These are phyloP conservation scores for Pyrenula massariospora DNA, from an alignment of 495 filamentous ascomycete species.

Conservation along the genomic window DNA sequence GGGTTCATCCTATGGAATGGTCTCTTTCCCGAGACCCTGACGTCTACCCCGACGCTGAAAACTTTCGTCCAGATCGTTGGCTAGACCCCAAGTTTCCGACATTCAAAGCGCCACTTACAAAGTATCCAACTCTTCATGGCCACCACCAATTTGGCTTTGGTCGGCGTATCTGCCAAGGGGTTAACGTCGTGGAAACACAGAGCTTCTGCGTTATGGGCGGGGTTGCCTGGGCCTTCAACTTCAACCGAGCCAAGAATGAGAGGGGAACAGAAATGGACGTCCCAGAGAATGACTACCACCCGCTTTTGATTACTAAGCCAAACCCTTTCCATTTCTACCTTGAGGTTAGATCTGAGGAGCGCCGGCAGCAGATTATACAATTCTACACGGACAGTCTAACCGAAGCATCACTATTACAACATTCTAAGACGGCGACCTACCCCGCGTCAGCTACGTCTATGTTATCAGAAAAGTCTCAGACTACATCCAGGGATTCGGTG, in stretches of 20 bases:
- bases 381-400: neutral
- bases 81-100: neutral
- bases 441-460: too few relatives aligned
- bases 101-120: neutral
- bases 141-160: neutral
- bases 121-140: neutral
- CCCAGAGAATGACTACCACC: neutral
- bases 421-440: too few relatives aligned
- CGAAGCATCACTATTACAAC: too few relatives aligned
- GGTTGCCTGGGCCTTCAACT: constrained; percentile 1
- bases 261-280: neutral
- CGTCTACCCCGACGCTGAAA: constrained; percentile 1
- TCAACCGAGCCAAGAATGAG: neutral
- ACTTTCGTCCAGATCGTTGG: neutral
- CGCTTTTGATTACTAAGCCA: neutral
- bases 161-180: neutral
- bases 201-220: neutral
- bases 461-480: too few relatives aligned
- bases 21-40: constrained; percentile 1
- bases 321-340: neutral
- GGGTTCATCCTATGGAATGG: neutral
- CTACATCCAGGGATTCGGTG: neutral
- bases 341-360: neutral
- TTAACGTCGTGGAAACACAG: neutral
- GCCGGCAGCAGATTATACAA: neutral